A percentile compares a stretch with the other conserved stretches of the same genome.
Evolutionary conservation across 2,329 filamentous ascomycete species (phyloP).

Genomic region (Chaetomiaceae sp.): DNA sequence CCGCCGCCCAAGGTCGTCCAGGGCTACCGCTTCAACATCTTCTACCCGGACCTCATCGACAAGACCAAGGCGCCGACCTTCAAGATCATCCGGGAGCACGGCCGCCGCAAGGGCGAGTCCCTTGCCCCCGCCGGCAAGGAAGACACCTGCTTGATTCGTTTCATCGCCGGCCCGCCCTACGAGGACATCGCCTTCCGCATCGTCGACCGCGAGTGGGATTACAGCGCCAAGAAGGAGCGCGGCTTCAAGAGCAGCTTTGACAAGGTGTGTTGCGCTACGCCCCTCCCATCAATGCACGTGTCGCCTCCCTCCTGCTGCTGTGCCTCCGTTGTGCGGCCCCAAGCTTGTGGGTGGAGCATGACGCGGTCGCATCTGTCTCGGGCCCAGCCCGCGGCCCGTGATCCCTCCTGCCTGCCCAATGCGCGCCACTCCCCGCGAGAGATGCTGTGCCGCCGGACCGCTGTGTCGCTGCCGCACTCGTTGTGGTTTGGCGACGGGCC

Average conservation of each 20-base stretch:
- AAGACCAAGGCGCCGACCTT: conserved; percentile 92
- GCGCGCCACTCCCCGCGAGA: conserved; percentile 7
- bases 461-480: background rate
- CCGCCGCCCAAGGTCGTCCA: conserved; percentile 97
- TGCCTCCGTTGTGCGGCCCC: background rate
- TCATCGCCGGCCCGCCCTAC: conserved; percentile 91
- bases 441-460: too few species aligned
- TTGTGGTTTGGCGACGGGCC: background rate
- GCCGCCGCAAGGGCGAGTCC: conserved; percentile 81
- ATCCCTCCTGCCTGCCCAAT: conserved; percentile 6
- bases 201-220: conserved; percentile 98
- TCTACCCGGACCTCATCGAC: conserved; percentile 95
- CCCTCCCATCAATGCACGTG: background rate
- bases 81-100: conserved; percentile 89
- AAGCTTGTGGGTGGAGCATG: background rate
- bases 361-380: conserved; percentile 14
- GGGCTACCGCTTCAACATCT: conserved; percentile 99
- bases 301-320: conserved; percentile 13
- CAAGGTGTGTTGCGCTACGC: conserved; percentile 63
- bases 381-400: conserved; percentile 10
- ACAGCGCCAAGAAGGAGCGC: conserved; percentile 87
- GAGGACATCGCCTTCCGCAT: conserved; percentile 96
- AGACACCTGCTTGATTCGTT: conserved; percentile 93
- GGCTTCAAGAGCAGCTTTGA: conserved; percentile 97
- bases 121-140: conserved; percentile 91